Evolutionary conservation across 371 early-diverging fungal species (phyloP).

Genomic region (Mortierella sp.): DNA sequence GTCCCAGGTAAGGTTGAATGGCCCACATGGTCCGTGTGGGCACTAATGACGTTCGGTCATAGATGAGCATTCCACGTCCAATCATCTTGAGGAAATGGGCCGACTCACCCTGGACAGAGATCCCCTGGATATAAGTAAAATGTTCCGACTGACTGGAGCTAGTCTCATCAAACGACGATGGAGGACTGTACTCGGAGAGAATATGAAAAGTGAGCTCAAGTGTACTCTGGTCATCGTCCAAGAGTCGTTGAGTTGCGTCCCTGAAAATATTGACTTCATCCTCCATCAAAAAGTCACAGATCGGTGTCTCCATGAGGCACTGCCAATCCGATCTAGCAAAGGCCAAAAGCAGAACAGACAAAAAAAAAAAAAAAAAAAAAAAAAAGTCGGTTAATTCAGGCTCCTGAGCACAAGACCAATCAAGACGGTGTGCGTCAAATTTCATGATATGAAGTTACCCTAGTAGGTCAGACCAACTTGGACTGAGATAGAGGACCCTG

Average conservation of each 20-base stretch:
- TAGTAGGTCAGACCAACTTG: conserved; percentile 66
- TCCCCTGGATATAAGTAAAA: conserved; percentile 30
- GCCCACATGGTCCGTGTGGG: conserved; percentile 91
- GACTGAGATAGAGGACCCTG: conserved; percentile 66
- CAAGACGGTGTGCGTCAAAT: conserved; percentile 10
- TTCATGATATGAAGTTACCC: conserved; percentile 56
- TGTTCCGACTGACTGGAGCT: conserved; percentile 39
- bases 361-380: not conserved
- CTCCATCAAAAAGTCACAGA: conserved; percentile 57
- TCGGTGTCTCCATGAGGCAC: conserved; percentile 58
- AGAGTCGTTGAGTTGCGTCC: conserved; percentile 73
- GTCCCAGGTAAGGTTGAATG: conserved; percentile 62
- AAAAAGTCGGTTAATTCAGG: not conserved
- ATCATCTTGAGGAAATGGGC: conserved; percentile 76
- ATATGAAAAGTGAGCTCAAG: conserved; percentile 83
- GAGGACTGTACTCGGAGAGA: conserved; percentile 48
- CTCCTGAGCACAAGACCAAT: not conserved
- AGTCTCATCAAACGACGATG: conserved; percentile 41
- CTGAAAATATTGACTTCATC: conserved; percentile 71
- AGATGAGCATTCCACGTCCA: conserved; percentile 93
- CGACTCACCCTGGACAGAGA: conserved; percentile 52
- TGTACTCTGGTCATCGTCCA: conserved; percentile 76
- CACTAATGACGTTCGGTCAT: conserved; percentile 71
- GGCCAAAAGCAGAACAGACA: not conserved
- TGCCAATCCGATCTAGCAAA: conserved; percentile 57